Base-by-base conservation (phyloP, 208 protist genomes). In the Strigomonas oncopelti region DNA sequence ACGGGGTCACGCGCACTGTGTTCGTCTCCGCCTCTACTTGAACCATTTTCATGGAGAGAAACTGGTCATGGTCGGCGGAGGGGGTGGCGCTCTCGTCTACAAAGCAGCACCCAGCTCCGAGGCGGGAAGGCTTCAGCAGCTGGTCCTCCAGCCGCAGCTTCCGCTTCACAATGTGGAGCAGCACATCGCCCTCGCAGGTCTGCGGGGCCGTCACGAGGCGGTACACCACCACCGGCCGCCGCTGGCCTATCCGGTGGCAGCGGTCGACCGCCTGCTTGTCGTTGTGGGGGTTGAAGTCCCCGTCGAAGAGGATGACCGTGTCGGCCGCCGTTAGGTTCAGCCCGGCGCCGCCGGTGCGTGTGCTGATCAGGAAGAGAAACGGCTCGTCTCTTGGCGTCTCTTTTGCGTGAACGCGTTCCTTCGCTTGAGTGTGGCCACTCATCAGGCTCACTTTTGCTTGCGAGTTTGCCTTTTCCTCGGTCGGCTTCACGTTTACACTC, bases 231-330 rank as follows among this genome's bases (percentile, higher is more conserved):
- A 99, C 98, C n/a, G 67, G 48, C 18, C 93, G 84, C 7, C 74
- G 98, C 79, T 99, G 97, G 0, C 97, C 98, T 58, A 99, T 98
- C 63, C 97, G 82, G 70, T 99, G 97, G 9, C 85, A 88, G 13
- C 98, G 82, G 34, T 97, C 96, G 28, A 94, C 84, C 13, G 97
- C 98, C 81, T 99, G 97, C 14, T 98, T 81, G 75, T 99, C 98
- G 38, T 98, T 88, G 71, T 99, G 97, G 18, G 98, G 98, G 75
- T 99, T 99, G 91, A 96, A 99, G 75, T 99, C 96, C 1, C 82
- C 75, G 71, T 99, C 97, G 80, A 94, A 98, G 42, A 99, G 87
- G 61, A 99, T 95, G 24, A 98, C 97, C 25, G 92, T 97, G 78
- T 97, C 94, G 8, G 96, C 85, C 4, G 91, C 98, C 0, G 96